These are phyloP conservation scores for Candida sp. DNA, from an alignment of 1,139 yeast species.

Conservation along the genomic window DNA sequence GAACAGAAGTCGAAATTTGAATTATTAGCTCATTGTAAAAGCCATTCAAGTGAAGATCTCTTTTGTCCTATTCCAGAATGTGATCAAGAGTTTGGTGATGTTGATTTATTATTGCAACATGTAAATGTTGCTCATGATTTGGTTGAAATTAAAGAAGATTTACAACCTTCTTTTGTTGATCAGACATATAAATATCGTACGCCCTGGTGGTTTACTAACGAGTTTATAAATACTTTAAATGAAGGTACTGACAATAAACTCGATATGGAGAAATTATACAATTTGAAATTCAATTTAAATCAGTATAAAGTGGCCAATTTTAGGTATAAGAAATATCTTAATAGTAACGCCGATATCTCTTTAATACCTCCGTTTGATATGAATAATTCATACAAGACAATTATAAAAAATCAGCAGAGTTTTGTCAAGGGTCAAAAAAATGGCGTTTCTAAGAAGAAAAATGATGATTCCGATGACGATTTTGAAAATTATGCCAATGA, in stretches of 20 bases:
- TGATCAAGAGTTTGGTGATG: constrained; percentile 53
- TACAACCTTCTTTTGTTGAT: constrained; percentile 22
- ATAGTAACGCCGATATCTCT: constrained; percentile 6
- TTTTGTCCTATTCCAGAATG: constrained; percentile 74
- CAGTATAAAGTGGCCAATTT: constrained; percentile 32
- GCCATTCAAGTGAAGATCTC: constrained; percentile 68
- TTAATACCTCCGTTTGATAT: not conserved
- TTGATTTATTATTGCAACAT: constrained; percentile 65
- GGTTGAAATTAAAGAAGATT: constrained; percentile 33
- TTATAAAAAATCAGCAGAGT: constrained; percentile 9
- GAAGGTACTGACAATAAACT: constrained; percentile 9
- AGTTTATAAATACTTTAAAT: constrained; percentile 23
- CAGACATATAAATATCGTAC: constrained; percentile 30
- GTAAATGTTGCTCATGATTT: constrained; percentile 60
- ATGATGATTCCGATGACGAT: constrained; percentile 7
- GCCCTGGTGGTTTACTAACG: constrained; percentile 45
- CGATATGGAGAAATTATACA: constrained; percentile 13
- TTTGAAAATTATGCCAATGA: constrained; percentile 9
- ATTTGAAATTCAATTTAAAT: constrained; percentile 30
- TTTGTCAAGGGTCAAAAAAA: constrained; percentile 3
- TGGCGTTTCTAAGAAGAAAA: not conserved
- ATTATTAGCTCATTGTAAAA: constrained; percentile 57
- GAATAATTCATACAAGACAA: constrained; percentile 4
- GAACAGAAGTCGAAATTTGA: constrained; percentile 60
- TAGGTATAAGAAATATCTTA: constrained; percentile 25